These are phyloP conservation scores for Tulasnella sp. DNA, from an alignment of 768 basidiomycete genomes.

Conservation along the genomic window DNA sequence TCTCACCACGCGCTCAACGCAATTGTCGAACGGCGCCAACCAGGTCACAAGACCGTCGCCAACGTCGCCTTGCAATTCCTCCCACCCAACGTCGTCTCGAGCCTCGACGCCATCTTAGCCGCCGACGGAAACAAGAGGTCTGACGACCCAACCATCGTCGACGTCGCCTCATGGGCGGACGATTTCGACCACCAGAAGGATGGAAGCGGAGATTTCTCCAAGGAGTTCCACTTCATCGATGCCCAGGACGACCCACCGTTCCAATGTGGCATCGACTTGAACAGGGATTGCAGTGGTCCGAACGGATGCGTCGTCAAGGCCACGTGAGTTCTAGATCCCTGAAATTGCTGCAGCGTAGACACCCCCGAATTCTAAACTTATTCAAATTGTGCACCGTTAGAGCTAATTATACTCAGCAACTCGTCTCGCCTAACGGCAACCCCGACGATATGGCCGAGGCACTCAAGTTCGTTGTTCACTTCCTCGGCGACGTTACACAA, in stretches of 20 bases:
- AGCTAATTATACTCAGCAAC: not conserved
- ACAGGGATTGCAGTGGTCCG: no score
- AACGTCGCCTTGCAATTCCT: slow-evolving; percentile 12
- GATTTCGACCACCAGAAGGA: not conserved
- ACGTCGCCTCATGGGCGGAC: slow-evolving; percentile 27
- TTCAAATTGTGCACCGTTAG: not conserved
- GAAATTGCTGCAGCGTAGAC: no score
- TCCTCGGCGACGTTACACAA: slow-evolving; percentile 22
- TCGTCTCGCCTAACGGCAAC: not conserved
- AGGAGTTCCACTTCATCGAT: no score
- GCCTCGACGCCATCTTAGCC: slow-evolving; percentile 3
- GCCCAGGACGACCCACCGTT: no score
- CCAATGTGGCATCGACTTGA: no score
- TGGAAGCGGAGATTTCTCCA: not conserved
- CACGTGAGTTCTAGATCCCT: no score
- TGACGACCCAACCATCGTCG: not conserved
- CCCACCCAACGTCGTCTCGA: not conserved
- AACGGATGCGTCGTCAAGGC: no score
- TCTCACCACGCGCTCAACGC: not conserved
- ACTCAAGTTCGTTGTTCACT: slow-evolving; percentile 25
- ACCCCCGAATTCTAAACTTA: not conserved
- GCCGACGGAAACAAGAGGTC: not conserved
- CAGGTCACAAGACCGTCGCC: slow-evolving; percentile 17
- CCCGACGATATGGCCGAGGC: slow-evolving; percentile 8
- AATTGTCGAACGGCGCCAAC: not conserved